Conservation (phyloP, 2,329 filamentous ascomycete species). For the Reticulascus tulasneorum region DNA sequence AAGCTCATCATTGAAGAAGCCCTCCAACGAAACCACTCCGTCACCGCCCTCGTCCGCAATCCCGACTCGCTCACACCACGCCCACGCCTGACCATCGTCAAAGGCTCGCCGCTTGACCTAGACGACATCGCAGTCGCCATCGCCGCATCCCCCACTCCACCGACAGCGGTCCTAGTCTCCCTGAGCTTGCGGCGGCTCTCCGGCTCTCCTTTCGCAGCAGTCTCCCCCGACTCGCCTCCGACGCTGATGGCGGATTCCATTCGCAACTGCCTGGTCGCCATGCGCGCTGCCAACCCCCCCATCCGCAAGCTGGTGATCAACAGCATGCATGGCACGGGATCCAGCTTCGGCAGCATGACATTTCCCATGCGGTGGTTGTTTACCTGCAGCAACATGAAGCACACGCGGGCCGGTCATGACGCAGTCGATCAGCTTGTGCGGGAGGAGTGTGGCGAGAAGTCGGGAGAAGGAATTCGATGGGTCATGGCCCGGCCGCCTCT, state of each 20-base stretch:
- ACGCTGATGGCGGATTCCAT: conserved; percentile 43
- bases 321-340: conserved; percentile 45
- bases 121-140: conserved; percentile 34
- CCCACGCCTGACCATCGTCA: conserved; percentile 31
- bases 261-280: conserved; percentile 29
- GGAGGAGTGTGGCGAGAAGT: no score
- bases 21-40: conserved; percentile 33
- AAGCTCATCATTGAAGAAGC: conserved; percentile 35
- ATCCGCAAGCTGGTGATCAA: conserved; percentile 41
- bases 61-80: conserved; percentile 24
- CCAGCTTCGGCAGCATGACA: conserved; percentile 37
- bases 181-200: conserved; percentile 41
- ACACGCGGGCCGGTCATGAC: conserved; percentile 44
- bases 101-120: conserved; percentile 31
- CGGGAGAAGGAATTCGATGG: conserved; percentile 26
- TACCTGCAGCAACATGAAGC: conserved; percentile 39
- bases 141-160: conserved; percentile 13
- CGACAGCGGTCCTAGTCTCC: conserved; percentile 41
- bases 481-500: conserved; percentile 42
- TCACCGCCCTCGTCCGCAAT: conserved; percentile 43
- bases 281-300: conserved; percentile 28
- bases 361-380: conserved; percentile 41
- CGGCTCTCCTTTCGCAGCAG: conserved; percentile 43
- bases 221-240: conserved; percentile 28
- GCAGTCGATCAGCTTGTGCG: conserved; percentile 38